Base-by-base conservation (phyloP, 2,329 filamentous ascomycete genomes). In the Cladosporium sp. region DNA sequence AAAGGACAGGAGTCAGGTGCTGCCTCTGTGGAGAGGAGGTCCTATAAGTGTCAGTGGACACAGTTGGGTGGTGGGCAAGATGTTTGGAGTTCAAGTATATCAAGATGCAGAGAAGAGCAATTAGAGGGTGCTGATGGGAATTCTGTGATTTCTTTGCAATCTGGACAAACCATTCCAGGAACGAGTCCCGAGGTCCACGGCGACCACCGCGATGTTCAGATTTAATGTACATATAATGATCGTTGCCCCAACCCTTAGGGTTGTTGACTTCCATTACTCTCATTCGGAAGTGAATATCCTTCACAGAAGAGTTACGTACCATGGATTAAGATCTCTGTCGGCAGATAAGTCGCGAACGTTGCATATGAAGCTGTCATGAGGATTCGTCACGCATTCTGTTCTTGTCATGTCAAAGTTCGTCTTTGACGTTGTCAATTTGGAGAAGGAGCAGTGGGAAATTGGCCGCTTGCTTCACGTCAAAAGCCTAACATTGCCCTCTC, bases 1-100 rank as follows among this genome's bases (percentile, higher is more conserved):
- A 65, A 74, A 69, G 68, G 69, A 69, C 18, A 68, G 74, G 62
- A 67, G 68, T 26, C 73, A 78, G 68, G 75, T 78, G 11, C 59
- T 78, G 71, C 76, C 76, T 36, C 66, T 77, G 8, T 77, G 70
- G 71, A 74, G 76, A 44, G 76, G 76, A 30, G 76, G 76, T 28
- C 76, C 76, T 64, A 73, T 78, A 59, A 71, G 66, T 67, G 73
- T 75, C 28, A 69, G 66, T 36, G 76, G 74, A 15, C 76, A 78
- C 71, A 71, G 69, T 32, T 78, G 76, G 76, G 69, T 72, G 51
- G 75, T 77, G 1, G 68, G 70, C 24, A 74, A 65, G 68, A 52
- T 76, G 21, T 77, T 76, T 67, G 73, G 69, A 10, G 75, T 77
- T 24, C 69, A 73, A 21, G 75, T 77, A 11, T 77, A 77, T 68